Base-by-base conservation (phyloP, 441 rosid genomes). In the Brassica balearica region DNA sequence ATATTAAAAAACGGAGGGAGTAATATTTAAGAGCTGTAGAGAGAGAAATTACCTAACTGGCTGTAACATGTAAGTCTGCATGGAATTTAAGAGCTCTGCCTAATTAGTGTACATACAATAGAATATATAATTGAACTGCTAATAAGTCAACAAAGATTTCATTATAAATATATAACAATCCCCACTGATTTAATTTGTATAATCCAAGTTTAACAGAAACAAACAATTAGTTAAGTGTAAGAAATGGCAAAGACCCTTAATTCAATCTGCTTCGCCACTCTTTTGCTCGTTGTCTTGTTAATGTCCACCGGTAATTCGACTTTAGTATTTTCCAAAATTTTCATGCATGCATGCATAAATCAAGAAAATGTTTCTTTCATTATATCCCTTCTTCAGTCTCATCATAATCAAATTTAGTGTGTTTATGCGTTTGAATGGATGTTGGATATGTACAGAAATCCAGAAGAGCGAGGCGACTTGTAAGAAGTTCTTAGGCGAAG, bases 401-500 rank as follows among this genome's bases (percentile, higher is more conserved):
- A 29, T 1, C 9, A 25, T 46, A 27, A 5, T 9, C 29, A 62
- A 29, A 32, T 32, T 14, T 32, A 63, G 23, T 32, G 23, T 7
- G 19, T 55, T 48, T 64, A 32, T 60, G 2, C 7, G 32, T 8
- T n/a, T 25, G 23, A 58, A 15, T 41, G 20, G n/a, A 12, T 59
- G 11, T 59, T 59, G 8, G 23, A 27, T 46, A 61, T 8, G 2
- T 20, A 34, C 41, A 76, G 79, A 69, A 46, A 61, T 76, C 55
- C 74, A 63, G 2, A 69, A 60, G 74, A 68, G 79, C 79, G 62
- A 68, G 79, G 79, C 69, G 23, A 5, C 4, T 0, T 76, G 79
- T 48, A 14, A 29, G 2, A 20, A 3, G 41, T 76, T 12, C 29
- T 29, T 76, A 46, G 79, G 74, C 0, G 79, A 69, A 69, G 79